Evolutionary conservation across 2,329 filamentous ascomycete species (phyloP).

Genomic region (Colletotrichum viniferum): DNA sequence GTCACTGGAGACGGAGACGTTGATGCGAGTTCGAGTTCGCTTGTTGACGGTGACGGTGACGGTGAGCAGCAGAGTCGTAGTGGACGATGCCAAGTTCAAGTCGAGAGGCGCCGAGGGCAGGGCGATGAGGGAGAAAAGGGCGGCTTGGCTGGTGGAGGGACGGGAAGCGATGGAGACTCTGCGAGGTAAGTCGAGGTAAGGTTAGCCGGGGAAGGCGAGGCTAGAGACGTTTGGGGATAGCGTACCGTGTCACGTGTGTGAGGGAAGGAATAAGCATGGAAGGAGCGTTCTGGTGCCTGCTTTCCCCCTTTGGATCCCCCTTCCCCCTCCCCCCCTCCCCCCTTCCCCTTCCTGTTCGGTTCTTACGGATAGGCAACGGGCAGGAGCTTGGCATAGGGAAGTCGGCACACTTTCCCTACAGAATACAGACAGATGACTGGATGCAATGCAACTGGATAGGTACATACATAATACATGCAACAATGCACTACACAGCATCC

Average conservation of each 20-base stretch:
- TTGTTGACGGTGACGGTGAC: not conserved
- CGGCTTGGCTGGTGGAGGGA: conserved; percentile 11
- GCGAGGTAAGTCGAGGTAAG: conserved; percentile 7
- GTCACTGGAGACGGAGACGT: not conserved
- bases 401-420: not conserved
- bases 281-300: not conserved
- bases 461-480: not conserved
- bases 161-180: conserved; percentile 17
- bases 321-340: not conserved
- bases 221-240: not conserved
- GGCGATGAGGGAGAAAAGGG: not conserved
- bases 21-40: not conserved
- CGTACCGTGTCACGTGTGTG: not conserved
- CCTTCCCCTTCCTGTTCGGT: not conserved
- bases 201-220: not conserved
- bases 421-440: not conserved
- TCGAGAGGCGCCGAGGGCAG: not conserved
- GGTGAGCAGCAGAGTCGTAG: not conserved
- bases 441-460: not conserved
- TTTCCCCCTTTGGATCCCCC: not conserved
- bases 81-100: not conserved
- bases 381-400: not conserved
- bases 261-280: conserved; percentile 14
- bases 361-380: not conserved
- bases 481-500: not conserved